Evolutionary conservation across 2,329 filamentous ascomycete genomes (phyloP).

Genomic region (Colletotrichum endophyticum): DNA sequence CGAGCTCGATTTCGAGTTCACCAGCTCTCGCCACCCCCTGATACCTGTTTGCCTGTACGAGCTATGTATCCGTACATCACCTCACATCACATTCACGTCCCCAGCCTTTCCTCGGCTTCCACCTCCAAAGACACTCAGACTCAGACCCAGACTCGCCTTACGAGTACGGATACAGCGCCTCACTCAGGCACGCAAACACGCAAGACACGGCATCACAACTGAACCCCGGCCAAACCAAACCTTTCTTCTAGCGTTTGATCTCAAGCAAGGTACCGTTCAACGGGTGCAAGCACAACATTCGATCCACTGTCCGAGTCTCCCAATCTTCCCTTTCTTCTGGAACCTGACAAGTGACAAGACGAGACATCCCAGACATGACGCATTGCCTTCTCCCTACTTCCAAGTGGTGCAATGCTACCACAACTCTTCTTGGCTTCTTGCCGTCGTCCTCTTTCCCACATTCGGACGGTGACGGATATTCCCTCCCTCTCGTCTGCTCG

Average conservation of each 20-base stretch:
- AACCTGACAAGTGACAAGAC: slow-evolving; percentile 19
- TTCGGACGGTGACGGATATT: background rate
- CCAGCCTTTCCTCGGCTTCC: background rate
- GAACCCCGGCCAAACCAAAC: background rate
- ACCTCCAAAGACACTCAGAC: background rate
- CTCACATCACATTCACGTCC: background rate
- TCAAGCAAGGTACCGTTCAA: background rate
- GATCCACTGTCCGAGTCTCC: background rate
- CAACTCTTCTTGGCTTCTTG: background rate
- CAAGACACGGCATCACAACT: background rate
- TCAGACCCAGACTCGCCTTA: background rate
- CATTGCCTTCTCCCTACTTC: background rate
- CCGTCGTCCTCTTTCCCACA: background rate
- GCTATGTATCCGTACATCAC: background rate
- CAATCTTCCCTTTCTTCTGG: background rate
- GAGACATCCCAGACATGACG: slow-evolving; percentile 5
- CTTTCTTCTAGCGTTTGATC: background rate
- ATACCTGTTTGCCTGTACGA: background rate
- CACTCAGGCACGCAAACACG: background rate
- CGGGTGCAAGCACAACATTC: background rate
- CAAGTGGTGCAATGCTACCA: background rate
- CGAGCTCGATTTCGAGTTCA: background rate
- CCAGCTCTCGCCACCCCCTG: slow-evolving; percentile 13
- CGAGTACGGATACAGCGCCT: background rate
- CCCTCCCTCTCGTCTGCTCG: background rate